Conservation (phyloP, 441 rosid genomes). For the Isatis lusitanica region DNA sequence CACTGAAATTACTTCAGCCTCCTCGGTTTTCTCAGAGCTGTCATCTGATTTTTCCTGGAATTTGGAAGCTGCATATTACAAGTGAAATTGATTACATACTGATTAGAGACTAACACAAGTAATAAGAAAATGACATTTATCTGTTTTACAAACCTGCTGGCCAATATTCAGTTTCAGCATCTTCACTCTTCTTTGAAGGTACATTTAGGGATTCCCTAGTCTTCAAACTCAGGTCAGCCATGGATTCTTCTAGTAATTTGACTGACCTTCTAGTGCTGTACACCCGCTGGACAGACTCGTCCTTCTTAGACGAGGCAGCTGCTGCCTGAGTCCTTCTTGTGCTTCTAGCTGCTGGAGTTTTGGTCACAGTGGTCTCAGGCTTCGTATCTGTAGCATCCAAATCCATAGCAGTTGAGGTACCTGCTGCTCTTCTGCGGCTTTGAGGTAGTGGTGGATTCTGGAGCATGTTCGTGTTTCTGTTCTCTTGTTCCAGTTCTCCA, state of each 20-base stretch:
- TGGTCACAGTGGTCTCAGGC: slow-evolving; percentile 24
- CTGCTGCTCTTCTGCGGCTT: slow-evolving; percentile 41
- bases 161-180: slow-evolving; percentile 10
- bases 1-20: slow-evolving; percentile 24
- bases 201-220: slow-evolving; percentile 35
- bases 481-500: slow-evolving; percentile 52
- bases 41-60: slow-evolving; percentile 17
- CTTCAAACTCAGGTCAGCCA: slow-evolving; percentile 61
- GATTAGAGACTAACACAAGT: background rate
- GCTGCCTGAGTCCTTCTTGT: slow-evolving; percentile 29
- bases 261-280: slow-evolving; percentile 71
- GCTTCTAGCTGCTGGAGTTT: slow-evolving; percentile 37
- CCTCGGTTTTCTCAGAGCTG: slow-evolving; percentile 16
- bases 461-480: slow-evolving; percentile 33
- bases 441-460: slow-evolving; percentile 44
- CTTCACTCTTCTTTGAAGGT: slow-evolving; percentile 21
- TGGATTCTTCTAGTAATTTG: slow-evolving; percentile 60
- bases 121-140: slow-evolving; percentile 1
- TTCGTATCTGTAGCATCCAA: slow-evolving; percentile 17
- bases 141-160: slow-evolving; percentile 17
- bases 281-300: slow-evolving; percentile 45
- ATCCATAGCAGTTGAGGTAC: slow-evolving; percentile 29
- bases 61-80: slow-evolving; percentile 38
- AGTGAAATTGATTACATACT: slow-evolving; percentile 14
- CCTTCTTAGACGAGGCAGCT: slow-evolving; percentile 37